Conservation (phyloP, 2,329 filamentous ascomycete species). For the Setomelanomma holmii region DNA sequence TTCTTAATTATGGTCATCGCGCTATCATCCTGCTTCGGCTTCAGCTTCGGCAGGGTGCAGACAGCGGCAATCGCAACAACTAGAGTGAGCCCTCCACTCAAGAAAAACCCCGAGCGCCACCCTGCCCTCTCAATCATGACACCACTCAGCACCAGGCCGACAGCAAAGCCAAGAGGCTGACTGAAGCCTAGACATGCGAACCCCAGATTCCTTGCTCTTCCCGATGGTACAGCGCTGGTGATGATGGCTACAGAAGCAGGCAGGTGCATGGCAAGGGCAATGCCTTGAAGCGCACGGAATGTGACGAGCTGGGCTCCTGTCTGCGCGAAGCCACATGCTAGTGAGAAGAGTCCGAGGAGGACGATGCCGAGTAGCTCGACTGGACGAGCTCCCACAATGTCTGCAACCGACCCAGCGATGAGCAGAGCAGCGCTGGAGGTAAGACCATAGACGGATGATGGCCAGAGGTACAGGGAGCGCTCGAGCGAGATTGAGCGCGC, state of each 20-base stretch:
- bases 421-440: slow-evolving; percentile 59
- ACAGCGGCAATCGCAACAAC: slow-evolving; percentile 45
- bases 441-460: slow-evolving; percentile 46
- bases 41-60: slow-evolving; percentile 31
- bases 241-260: slow-evolving; percentile 58
- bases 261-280: slow-evolving; percentile 56
- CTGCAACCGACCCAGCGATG: slow-evolving; percentile 58
- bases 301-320: slow-evolving; percentile 53
- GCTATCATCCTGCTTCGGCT: slow-evolving; percentile 6
- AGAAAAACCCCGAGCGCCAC: slow-evolving; percentile 59
- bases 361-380: slow-evolving; percentile 55
- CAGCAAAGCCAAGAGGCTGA: slow-evolving; percentile 58
- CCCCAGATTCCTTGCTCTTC: slow-evolving; percentile 40
- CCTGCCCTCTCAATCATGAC: slow-evolving; percentile 56
- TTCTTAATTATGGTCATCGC: slow-evolving; percentile 10
- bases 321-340: slow-evolving; percentile 55
- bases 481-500: slow-evolving; percentile 36
- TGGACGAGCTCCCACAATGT: slow-evolving; percentile 56
- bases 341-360: slow-evolving; percentile 52
- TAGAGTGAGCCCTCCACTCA: slow-evolving; percentile 41
- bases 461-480: slow-evolving; percentile 45
- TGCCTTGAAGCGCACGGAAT: slow-evolving; percentile 57
- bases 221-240: slow-evolving; percentile 32
- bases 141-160: slow-evolving; percentile 60
- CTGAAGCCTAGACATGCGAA: slow-evolving; percentile 54